Evolutionary conservation across 345 rosid species (phyloP), one percentile per base, ranked within the genome.

Genomic region (Xanthoceras sorbifolium): DNA sequence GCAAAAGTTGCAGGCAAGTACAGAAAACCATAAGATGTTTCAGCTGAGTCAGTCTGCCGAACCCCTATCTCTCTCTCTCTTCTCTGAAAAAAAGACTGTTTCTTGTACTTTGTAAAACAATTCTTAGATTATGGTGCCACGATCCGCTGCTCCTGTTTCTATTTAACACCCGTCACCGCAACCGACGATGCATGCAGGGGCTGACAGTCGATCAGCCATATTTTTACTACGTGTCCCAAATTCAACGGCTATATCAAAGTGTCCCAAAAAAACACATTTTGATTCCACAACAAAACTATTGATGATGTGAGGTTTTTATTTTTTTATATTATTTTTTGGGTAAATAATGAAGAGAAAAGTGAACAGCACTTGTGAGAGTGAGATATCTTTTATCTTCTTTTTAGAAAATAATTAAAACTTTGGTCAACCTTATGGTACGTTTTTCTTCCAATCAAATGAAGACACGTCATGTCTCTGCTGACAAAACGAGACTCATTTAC

Each of bases 101-200:
- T 74, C 61, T 74, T 64, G 77, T 74, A 74, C 77, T 74, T 74
- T 64, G 17, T n/a, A 74, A 40, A 17, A 4, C 46, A 28, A 44
- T n/a, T 46, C 69, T 74, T 46, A 64, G 70, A 74, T 32, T 31
- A 29, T 5, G 32, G 69, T 55, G 69, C 60, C 46, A 22, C 17
- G 3, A 74, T 74, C 48, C 12, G 55, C 44, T 74, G 69, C 77
- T 20, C 14, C 32, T 9, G 67, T 61, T 60, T 14, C 23, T 20
- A 71, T 29, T 17, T 42, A 22, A 31, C 31, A 32, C 22, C 46
- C 11, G n/a, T 60, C 66, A 25, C 66, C 18, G 26, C 26, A 18
- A 54, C 60, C 60, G 60, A n/a, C 6, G 28, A 57, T 20, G 26
- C 25, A 5, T 7, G 26, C 25, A 5, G 3, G 67, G 57, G 55